Evolutionary conservation across 306 rosid species (phyloP), one percentile per base, ranked within the genome.

Genomic region (Rosa persica): DNA sequence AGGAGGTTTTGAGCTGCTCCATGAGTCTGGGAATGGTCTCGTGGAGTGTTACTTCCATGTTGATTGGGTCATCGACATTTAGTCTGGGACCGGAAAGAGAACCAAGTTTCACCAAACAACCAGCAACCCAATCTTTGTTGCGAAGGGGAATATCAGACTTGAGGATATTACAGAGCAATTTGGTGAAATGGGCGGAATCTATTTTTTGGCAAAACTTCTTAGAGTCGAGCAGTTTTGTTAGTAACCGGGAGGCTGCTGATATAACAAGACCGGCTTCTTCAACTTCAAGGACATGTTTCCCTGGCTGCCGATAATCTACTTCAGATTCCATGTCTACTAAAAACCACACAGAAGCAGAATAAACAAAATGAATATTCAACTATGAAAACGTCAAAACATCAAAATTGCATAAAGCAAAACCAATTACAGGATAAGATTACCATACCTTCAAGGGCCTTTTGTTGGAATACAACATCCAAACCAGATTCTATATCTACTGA

Each of bases 231-330:
- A 94, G 87, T 80, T 84, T 90, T 34, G 93, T 88, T 67, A 94
- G 62, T 44, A 92, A 80, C n/a, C 91, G 88, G 79, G 97, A 87
- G 69, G 91, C 94, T 43, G 97, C 93, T 36, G 98, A 92, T 78
- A 94, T 89, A 52, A 91, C 98, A 69, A 87, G 92, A 52, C 98
- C 91, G 11, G 94, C 97, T 89, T 94, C 97, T 86, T 92, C 96
- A 16, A 92, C 65, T 89, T 90, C 91, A 25, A 94, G 73, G 67
- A 82, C 84, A 73, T 89, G 84, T 76, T 85, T 86, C 66, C 79
- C 92, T 38, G 91, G 91, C 77, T 83, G 86, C 73, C 78, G 87
- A 86, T 74, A 85, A 67, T 89, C 92, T 34, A 64, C 78, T 61
- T 86, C 94, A 62, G 92, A 81, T 65, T 92, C 97, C 48, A 43